A percentile compares a stretch with the other conserved stretches of the same genome.
These are phyloP conservation scores for Crotalaria pallida DNA, from an alignment of 306 rosid genomes.

Conservation along the genomic window DNA sequence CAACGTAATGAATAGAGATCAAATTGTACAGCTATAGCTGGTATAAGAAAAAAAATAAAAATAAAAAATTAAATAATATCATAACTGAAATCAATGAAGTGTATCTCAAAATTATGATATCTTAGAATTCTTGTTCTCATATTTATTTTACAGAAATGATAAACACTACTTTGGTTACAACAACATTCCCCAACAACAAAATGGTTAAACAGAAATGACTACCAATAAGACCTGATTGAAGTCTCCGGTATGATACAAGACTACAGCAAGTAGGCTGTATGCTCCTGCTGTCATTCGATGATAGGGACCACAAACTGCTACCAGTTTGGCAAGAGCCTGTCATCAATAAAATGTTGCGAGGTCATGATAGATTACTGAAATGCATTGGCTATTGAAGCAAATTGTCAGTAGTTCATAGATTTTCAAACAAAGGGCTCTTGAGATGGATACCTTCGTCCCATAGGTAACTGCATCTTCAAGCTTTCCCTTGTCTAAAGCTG, in stretches of 20 bases:
- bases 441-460: constrained; percentile 63
- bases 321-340: constrained; percentile 85
- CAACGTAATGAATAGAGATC: constrained; percentile 2
- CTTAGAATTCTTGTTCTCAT: not conserved
- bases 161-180: not conserved
- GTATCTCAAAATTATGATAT: not conserved
- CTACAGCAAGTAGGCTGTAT: constrained; percentile 86
- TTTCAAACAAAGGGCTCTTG: not conserved
- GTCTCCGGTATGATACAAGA: constrained; percentile 81
- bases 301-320: constrained; percentile 94
- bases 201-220: constrained; percentile 21
- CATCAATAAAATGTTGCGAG: constrained; percentile 19
- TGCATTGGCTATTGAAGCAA: not conserved
- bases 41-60: not conserved
- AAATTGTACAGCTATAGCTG: not conserved
- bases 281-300: constrained; percentile 95
- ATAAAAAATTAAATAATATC: too few species aligned
- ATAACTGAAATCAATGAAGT: not conserved
- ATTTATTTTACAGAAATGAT: not conserved
- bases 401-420: not conserved
- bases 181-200: constrained; percentile 18
- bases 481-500: constrained; percentile 78
- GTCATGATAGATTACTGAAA: constrained; percentile 6
- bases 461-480: constrained; percentile 84
- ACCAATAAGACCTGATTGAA: constrained; percentile 64